Percentiles rank a stretch among this genome's conserved stretches.
These are phyloP conservation scores for Diddensiella transvaalensis DNA, from an alignment of 805 yeast species.

Conservation along the genomic window DNA sequence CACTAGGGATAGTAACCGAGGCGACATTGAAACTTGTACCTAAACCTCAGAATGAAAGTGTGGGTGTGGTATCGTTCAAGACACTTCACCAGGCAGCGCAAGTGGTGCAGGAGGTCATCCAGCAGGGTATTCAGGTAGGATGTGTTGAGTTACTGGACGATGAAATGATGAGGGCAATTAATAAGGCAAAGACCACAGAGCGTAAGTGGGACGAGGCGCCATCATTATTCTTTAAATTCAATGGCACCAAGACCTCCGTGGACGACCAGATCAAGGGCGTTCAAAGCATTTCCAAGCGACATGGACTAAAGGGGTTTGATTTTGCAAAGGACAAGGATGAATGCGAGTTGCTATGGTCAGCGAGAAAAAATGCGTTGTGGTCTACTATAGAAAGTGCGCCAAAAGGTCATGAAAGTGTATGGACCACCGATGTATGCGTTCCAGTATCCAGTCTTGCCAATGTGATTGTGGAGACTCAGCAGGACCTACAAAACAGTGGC, in stretches of 20 bases:
- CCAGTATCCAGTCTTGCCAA: conserved; percentile 69
- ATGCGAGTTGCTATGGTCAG: conserved; percentile 71
- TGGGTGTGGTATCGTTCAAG: conserved; percentile 72
- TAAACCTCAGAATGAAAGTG: conserved; percentile 43
- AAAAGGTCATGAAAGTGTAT: conserved; percentile 54
- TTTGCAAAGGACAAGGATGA: conserved; percentile 60
- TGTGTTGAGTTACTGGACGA: conserved; percentile 79
- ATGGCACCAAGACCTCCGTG: conserved; percentile 49
- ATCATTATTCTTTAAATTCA: conserved; percentile 70
- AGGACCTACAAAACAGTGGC: conserved; percentile 56
- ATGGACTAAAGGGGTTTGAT: conserved; percentile 50
- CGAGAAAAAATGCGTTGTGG: conserved; percentile 76
- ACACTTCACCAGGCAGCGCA: conserved; percentile 62
- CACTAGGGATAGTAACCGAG: conserved; percentile 52
- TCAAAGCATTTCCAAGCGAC: conserved; percentile 40
- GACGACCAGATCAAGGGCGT: conserved; percentile 50
- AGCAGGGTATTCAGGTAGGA: conserved; percentile 65
- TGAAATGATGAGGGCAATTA: conserved; percentile 69
- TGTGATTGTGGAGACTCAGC: conserved; percentile 59
- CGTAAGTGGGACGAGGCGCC: conserved; percentile 64
- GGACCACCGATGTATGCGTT: conserved; percentile 92
- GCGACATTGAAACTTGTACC: conserved; percentile 46
- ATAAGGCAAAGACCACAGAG: conserved; percentile 53
- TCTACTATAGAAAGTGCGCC: conserved; percentile 66
- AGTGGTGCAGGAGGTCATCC: conserved; percentile 64